Conservation (phyloP, 2,329 filamentous ascomycete species). For the Diaporthe citrichinensis region DNA sequence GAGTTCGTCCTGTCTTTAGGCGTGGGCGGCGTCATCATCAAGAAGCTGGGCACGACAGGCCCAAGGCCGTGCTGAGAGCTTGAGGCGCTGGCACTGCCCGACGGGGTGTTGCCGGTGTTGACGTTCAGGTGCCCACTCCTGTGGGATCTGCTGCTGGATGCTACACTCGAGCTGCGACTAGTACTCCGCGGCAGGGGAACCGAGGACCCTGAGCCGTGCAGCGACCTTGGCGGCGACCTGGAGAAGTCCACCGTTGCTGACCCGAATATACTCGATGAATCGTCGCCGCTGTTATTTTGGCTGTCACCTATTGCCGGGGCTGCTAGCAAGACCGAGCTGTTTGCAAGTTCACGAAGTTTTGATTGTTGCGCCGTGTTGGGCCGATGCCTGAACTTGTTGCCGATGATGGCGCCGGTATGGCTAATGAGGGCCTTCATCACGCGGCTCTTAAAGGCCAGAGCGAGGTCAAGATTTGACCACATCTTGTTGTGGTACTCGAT, state of each 20-base stretch:
- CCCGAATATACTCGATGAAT: slow-evolving; percentile 69
- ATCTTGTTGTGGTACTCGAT: slow-evolving; percentile 99
- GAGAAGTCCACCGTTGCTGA: slow-evolving; percentile 70
- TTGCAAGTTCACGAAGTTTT: slow-evolving; percentile 87
- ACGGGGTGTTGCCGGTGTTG: slow-evolving; percentile 31
- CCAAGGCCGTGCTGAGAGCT: slow-evolving; percentile 43
- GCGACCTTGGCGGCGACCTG: slow-evolving; percentile 69
- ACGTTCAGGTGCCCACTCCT: slow-evolving; percentile 45
- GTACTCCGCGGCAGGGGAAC: slow-evolving; percentile 60
- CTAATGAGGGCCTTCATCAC: slow-evolving; percentile 94
- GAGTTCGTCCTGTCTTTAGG: slow-evolving; percentile 48
- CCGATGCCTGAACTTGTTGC: slow-evolving; percentile 95
- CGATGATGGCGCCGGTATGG: slow-evolving; percentile 95
- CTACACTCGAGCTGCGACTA: slow-evolving; percentile 68
- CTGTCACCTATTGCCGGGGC: slow-evolving; percentile 57
- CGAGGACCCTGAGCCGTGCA: slow-evolving; percentile 64
- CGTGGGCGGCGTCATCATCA: slow-evolving; percentile 64
- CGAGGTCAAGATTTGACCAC: slow-evolving; percentile 97
- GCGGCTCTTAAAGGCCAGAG: slow-evolving; percentile 92
- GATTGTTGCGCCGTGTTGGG: slow-evolving; percentile 84
- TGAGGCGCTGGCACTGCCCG: slow-evolving; percentile 47
- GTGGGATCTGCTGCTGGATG: slow-evolving; percentile 61
- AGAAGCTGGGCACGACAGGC: slow-evolving; percentile 54
- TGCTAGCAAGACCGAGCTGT: slow-evolving; percentile 76
- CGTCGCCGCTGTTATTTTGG: slow-evolving; percentile 65